Conservation (phyloP, 345 rosid genomes). For the Carallia pectinifolia region DNA sequence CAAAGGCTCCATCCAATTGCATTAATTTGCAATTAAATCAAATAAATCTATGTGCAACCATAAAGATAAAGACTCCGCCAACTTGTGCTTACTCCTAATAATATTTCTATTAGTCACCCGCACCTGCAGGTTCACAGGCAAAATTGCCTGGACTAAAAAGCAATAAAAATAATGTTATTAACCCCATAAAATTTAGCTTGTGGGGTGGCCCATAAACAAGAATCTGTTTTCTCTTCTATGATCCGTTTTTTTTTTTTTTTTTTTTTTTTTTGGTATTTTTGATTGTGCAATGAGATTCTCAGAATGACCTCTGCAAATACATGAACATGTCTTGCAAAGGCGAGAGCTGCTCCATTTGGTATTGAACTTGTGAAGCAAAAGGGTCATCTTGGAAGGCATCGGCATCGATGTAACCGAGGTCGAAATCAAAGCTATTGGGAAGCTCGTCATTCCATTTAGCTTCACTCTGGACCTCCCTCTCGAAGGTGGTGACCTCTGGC, state of each 20-base stretch:
- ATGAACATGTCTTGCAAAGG: conserved; percentile 38
- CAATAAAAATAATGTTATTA: not conserved
- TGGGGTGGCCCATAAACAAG: not conserved
- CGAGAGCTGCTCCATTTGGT: conserved; percentile 40
- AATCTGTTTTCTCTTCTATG: not conserved
- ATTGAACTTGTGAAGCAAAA: conserved; percentile 44
- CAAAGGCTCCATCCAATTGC: not conserved
- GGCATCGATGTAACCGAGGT: conserved; percentile 28
- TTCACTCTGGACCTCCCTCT: conserved; percentile 61
- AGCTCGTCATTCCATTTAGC: conserved; percentile 36
- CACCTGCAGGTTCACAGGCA: not conserved
- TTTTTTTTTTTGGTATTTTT: not conserved
- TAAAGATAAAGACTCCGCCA: not conserved
- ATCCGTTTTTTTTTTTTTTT: not conserved
- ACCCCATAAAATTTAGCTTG: not conserved
- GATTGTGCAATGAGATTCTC: not conserved
- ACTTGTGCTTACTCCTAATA: not conserved
- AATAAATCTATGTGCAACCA: conserved; percentile 2
- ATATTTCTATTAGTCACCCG: not conserved
- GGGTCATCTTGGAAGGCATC: conserved; percentile 48
- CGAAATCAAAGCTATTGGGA: conserved; percentile 28
- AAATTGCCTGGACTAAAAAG: not conserved
- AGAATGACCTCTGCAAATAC: conserved; percentile 27
- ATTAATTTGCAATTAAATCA: not conserved
- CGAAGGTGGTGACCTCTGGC: conserved; percentile 39